Percentiles rank a stretch among this genome's conserved stretches.
These are phyloP conservation scores for Kodamaea neixiangensis DNA, from an alignment of 805 yeast species.

Conservation along the genomic window DNA sequence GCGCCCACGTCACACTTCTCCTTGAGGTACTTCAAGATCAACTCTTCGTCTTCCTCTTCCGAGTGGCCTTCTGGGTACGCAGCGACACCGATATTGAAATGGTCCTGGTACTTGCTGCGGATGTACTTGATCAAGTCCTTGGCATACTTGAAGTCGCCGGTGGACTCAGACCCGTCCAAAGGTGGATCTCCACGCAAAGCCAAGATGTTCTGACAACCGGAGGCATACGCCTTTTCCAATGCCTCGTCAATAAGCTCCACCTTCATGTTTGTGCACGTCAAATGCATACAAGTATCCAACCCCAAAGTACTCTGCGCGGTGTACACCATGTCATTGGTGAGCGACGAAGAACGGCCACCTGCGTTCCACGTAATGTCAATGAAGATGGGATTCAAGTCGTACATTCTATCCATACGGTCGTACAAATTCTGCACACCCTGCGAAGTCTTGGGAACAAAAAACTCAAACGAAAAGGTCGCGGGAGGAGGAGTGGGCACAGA, in stretches of 20 bases:
- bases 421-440: slow-evolving; percentile 96
- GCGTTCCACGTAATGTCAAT: slow-evolving; percentile 99
- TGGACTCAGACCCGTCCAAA: slow-evolving; percentile 65
- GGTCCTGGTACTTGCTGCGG: slow-evolving; percentile 73
- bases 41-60: slow-evolving; percentile 63
- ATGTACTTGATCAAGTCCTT: slow-evolving; percentile 82
- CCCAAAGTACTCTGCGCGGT: slow-evolving; percentile 90
- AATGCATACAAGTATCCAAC: slow-evolving; percentile 95
- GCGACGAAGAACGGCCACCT: slow-evolving; percentile 81
- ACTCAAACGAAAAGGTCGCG: slow-evolving; percentile 91
- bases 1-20: slow-evolving; percentile 95
- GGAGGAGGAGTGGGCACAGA: slow-evolving; percentile 40
- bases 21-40: slow-evolving; percentile 61
- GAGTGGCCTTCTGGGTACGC: slow-evolving; percentile 98
- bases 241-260: slow-evolving; percentile 80
- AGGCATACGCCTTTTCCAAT: slow-evolving; percentile 74
- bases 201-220: slow-evolving; percentile 93
- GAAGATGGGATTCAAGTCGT: slow-evolving; percentile 84
- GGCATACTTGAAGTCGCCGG: slow-evolving; percentile 87
- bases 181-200: slow-evolving; percentile 98
- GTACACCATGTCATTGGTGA: slow-evolving; percentile 89
- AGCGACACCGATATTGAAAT: slow-evolving; percentile 94
- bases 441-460: slow-evolving; percentile 94
- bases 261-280: slow-evolving; percentile 96
- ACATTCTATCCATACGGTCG: slow-evolving; percentile 98